Evolutionary conservation across 108 stramenopile species (phyloP), one percentile per base, ranked within the genome.

Genomic region (Discostella stelligeroides): DNA sequence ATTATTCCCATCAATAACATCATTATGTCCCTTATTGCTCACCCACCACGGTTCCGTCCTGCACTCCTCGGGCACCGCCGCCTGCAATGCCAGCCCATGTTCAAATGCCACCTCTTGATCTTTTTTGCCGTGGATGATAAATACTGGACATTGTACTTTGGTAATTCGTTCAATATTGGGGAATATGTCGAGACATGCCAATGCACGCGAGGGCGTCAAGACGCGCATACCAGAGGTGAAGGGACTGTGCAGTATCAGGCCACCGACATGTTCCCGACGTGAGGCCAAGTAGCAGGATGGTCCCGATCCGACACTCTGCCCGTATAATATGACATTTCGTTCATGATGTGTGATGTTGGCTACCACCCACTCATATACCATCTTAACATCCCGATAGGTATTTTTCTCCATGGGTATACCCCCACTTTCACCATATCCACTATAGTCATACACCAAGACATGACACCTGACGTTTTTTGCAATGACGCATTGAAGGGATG

Each of bases 191-290:
- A 92, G 73, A 70, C 92, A 94, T 12, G 90, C 87, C 34, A 94
- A 39, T 1, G 81, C 75, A 20, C 91, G 87, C 20, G 34, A 47
- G 25, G 92, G 92, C 40, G 92, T 94, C 41, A 94, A 79, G 0
- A 96, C 95, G 10, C 95, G 76, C 91, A 96, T 91, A 10, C 91
- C 95, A 24, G 88, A 90, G 56, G 88, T 89, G 73, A 96, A 92
- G 4, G 95, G 87, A 45, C 80, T 82, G 66, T 96, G 92, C 70
- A 93, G 42, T 15, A 96, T 77, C 41, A 96, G 66, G 17, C 92
- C 95, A 17, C 90, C 95, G 18, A 92, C 71, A 39, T 84, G 72
- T 15, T 68, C 61, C 27, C 82, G 63, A 10, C 66, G 68, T 10
- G 82, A 80, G 25, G 87, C 87, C 29, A 91, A 55, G 75, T 91